Evolutionary conservation across 1,284 basidiomycete species (phyloP), one percentile per base, ranked within the genome.

Genomic region (Pisolithus thermaeus): DNA sequence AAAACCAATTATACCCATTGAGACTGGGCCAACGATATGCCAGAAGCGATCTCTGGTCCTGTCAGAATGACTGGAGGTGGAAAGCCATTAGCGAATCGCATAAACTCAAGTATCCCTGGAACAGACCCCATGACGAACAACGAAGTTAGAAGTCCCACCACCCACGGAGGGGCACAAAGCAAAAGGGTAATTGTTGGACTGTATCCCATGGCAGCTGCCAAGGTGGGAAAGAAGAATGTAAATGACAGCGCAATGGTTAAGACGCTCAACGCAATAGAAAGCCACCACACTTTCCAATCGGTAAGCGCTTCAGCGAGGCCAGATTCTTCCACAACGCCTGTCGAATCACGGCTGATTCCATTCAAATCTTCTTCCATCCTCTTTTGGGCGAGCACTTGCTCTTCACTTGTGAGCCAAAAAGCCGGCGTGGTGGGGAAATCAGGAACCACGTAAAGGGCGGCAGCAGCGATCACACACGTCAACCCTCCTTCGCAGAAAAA

Each of bases 141-240:
- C 12, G 72, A 70, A 27, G 78, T 70, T 25, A 76, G 62, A 8
- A 75, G 73, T 1, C 80, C 74, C 59, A 82, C 76, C 11, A 73
- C 68, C 77, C 79, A 85, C 3, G 82, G 82, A 23, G 82, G 82
- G 16, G 81, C 80, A 48, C 77, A 81, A 36, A 84, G 71, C 46
- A 83, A 63, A 16, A 84, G 69, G 7, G 79, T 78, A 43, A 77
- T 66, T 18, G 75, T 77, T 16, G 69, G 62, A 52, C 62, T 70
- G 66, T 74, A 83, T 22, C 80, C 81, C 59, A 84, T 71, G 7
- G 82, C 83, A 6, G 70, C 72, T 40, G 67, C 72, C 47, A 78
- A 61, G 0, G 76, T 78, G n/a, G 79, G 78, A 68, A 80, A 78
- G 64, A 75, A 75, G 18, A 77, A 77, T 59, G 81, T 81, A 71